Percentiles rank a stretch among this genome's conserved stretches.
Evolutionary conservation across 1,139 yeast species (phyloP).

Genomic region (Geotrichum siamense): DNA sequence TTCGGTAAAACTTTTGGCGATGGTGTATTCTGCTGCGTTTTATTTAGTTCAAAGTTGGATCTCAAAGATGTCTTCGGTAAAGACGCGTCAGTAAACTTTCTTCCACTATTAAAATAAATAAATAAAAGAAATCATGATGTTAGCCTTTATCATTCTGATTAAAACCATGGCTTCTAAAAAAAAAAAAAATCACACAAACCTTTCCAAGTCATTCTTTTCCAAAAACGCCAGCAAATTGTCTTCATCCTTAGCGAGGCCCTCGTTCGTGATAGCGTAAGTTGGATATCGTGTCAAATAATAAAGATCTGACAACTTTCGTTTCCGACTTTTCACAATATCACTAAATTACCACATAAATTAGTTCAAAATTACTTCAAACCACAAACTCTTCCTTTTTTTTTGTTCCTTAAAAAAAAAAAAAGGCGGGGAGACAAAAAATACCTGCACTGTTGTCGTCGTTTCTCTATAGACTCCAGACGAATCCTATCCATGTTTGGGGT

Average conservation of each 20-base stretch:
- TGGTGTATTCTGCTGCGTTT: no score
- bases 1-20: no score
- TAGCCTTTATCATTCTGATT: no score
- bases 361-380: background rate
- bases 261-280: conserved; percentile 37
- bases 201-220: conserved; percentile 41
- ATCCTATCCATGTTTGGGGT: conserved; percentile 36
- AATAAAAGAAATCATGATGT: no score
- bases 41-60: no score
- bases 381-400: background rate
- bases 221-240: conserved; percentile 39
- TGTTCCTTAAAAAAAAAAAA: no score
- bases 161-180: no score
- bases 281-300: conserved; percentile 48
- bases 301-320: conserved; percentile 48
- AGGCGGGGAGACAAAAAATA: conserved; percentile 22
- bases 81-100: conserved; percentile 31
- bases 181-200: no score
- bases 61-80: conserved; percentile 18
- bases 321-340: conserved; percentile 40
- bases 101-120: conserved; percentile 23
- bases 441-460: conserved; percentile 39
- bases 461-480: conserved; percentile 42
- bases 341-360: conserved; percentile 17
- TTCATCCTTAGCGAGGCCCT: conserved; percentile 34